phyloP scores from a whole-genome alignment of 1,284 basidiomycete species.

The Ceratobasidium sp. region DNA sequence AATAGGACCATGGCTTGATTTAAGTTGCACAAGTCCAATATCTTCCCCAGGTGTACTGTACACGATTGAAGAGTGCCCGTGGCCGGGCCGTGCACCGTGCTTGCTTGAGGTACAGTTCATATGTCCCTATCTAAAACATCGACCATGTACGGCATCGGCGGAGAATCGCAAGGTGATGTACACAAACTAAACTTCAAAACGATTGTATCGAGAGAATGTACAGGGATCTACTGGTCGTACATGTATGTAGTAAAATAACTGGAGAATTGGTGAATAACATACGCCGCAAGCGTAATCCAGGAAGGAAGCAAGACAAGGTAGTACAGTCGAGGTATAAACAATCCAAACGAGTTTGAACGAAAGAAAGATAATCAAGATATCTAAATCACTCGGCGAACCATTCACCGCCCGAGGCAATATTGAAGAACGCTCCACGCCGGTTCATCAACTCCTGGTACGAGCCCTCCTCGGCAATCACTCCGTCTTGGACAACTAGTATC shows the following conservation, averaged over 20 bases:
- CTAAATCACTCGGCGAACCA: conserved; percentile 63
- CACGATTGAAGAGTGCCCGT: too few species aligned
- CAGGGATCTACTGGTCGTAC: conserved; percentile 26
- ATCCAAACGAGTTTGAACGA: conserved; percentile 27
- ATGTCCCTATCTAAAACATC: too few species aligned
- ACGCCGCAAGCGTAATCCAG: conserved; percentile 19
- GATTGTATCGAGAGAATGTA: conserved; percentile 11
- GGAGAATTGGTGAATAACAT: background rate
- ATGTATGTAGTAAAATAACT: background rate
- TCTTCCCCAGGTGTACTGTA: too few species aligned
- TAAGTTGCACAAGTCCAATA: too few species aligned
- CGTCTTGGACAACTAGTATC: conserved; percentile 83
- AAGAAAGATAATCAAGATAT: conserved; percentile 36
- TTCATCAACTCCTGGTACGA: conserved; percentile 76
- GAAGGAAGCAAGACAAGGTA: background rate
- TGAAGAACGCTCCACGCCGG: conserved; percentile 79
- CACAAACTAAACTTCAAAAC: background rate
- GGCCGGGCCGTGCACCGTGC: too few species aligned
- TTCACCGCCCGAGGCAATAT: conserved; percentile 86
- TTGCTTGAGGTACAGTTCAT: too few species aligned
- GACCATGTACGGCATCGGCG: too few species aligned
- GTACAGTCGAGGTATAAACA: conserved; percentile 20
- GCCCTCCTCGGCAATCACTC: conserved; percentile 82
- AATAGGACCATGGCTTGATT: background rate
- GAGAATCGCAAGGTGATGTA: too few species aligned